Percentiles rank a stretch among this genome's conserved stretches.
Conservation (phyloP, 805 yeast genomes). For the Candida qinlingensis region DNA sequence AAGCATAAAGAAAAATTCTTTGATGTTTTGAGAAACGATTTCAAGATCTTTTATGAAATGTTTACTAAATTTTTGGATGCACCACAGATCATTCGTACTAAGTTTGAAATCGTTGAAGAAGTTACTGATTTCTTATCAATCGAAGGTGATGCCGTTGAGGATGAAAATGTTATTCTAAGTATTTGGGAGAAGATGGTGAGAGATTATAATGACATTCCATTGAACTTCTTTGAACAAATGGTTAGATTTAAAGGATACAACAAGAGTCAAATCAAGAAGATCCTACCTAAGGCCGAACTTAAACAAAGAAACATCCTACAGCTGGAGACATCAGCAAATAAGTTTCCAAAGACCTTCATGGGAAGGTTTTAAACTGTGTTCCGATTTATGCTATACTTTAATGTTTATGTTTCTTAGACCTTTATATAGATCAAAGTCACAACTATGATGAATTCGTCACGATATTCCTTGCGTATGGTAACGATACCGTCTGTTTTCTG, state of each 20-base stretch:
- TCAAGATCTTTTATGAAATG: conserved; percentile 46
- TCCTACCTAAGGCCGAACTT: conserved; percentile 3
- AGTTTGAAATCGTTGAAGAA: conserved; percentile 55
- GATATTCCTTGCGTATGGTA: background rate
- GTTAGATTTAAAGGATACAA: conserved; percentile 6
- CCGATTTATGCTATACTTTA: too few species aligned
- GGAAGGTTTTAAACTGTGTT: conserved; percentile 5
- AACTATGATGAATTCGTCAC: background rate
- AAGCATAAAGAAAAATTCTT: conserved; percentile 36
- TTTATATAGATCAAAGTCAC: conserved; percentile 7
- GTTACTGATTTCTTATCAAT: conserved; percentile 44
- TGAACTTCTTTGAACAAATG: conserved; percentile 6
- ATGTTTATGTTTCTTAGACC: background rate
- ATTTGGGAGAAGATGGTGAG: conserved; percentile 9
- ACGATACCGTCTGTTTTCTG: conserved; percentile 6
- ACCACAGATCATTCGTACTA: conserved; percentile 37
- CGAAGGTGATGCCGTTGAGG: conserved; percentile 5
- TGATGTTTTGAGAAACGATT: conserved; percentile 56
- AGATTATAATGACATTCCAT: conserved; percentile 10
- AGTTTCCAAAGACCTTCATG: conserved; percentile 6
- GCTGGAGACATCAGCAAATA: conserved; percentile 1
- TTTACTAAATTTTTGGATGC: conserved; percentile 42
- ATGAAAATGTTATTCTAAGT: conserved; percentile 6
- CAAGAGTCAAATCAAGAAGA: conserved; percentile 4
- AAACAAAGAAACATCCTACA: conserved; percentile 6